Percentiles rank a stretch among this genome's conserved stretches.
Evolutionary conservation across 495 filamentous ascomycete species (phyloP).

Genomic region (Jackrogersella multiformis): DNA sequence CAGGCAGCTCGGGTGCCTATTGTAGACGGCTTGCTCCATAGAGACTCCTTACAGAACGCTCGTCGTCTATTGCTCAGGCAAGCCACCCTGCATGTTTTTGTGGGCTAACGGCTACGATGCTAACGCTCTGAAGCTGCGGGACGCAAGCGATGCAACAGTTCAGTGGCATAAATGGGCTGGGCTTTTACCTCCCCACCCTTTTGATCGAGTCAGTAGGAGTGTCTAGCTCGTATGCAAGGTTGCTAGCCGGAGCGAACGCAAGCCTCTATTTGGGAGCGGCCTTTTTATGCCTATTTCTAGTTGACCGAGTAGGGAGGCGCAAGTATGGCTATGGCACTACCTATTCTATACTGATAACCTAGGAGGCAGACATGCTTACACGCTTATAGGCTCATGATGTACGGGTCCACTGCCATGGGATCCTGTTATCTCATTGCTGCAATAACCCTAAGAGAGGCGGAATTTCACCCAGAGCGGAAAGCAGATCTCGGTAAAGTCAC

Average conservation of each 20-base stretch:
- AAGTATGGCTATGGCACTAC: conserved; percentile 30
- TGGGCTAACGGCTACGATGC: not conserved
- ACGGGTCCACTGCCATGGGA: conserved; percentile 43
- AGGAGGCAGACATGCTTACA: conserved; percentile 6
- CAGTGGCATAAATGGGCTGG: conserved; percentile 42
- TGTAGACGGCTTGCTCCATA: conserved; percentile 27
- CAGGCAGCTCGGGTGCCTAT: conserved; percentile 24
- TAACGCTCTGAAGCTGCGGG: conserved; percentile 35
- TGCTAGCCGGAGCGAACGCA: conserved; percentile 47
- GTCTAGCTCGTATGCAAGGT: conserved; percentile 35
- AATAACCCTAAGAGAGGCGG: conserved; percentile 39
- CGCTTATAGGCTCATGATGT: conserved; percentile 57
- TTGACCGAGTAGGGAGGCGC: conserved; percentile 44
- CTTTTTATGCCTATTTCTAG: conserved; percentile 41
- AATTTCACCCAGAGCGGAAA: conserved; percentile 31
- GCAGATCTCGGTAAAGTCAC: conserved; percentile 36
- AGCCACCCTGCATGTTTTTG: not conserved
- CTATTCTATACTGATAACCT: not conserved
- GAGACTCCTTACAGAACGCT: conserved; percentile 37
- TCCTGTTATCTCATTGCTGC: conserved; percentile 46
- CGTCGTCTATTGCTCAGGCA: conserved; percentile 42
- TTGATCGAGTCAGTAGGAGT: conserved; percentile 44
- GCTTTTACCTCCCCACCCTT: conserved; percentile 46
- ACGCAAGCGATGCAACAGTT: conserved; percentile 50
- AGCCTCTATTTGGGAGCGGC: conserved; percentile 44